Percentiles rank a stretch among this genome's conserved stretches.
These are phyloP conservation scores for Phytophthora sansomeana DNA, from an alignment of 352 stramenopile species.

Conservation along the genomic window DNA sequence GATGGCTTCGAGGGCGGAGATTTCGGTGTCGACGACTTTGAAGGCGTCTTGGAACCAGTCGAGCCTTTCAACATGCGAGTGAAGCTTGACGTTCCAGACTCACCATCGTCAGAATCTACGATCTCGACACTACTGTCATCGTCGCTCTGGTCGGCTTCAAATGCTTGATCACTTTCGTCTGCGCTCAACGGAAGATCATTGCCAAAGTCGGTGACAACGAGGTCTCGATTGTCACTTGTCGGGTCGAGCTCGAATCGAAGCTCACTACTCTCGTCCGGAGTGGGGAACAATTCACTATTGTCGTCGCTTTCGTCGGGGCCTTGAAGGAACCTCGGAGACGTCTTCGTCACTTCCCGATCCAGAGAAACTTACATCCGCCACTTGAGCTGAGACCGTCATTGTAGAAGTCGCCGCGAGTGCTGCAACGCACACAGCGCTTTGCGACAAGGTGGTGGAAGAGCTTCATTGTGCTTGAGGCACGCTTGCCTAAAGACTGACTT, in stretches of 20 bases:
- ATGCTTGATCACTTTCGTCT: not conserved
- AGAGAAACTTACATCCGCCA: not conserved
- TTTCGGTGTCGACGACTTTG: not conserved
- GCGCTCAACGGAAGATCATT: not conserved
- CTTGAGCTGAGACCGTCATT: not conserved
- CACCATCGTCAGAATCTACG: not conserved
- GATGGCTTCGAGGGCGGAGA: not conserved
- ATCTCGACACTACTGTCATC: not conserved
- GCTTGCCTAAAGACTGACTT: not conserved
- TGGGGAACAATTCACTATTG: not conserved
- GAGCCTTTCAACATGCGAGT: not conserved
- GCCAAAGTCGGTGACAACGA: not conserved
- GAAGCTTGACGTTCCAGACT: too few relatives aligned
- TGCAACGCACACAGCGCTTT: constrained; percentile 9
- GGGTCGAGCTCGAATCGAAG: not conserved
- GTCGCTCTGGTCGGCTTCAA: not conserved
- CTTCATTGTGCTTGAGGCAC: constrained; percentile 8
- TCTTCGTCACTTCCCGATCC: not conserved
- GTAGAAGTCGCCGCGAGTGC: not conserved
- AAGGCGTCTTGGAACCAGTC: not conserved
- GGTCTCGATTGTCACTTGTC: not conserved
- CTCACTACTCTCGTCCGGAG: not conserved
- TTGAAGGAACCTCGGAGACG: not conserved
- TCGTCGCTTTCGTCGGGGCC: constrained; percentile 2
- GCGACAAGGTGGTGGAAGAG: constrained; percentile 11